Conservation (phyloP, 2,329 filamentous ascomycete species). For the Exophiala alcalophila region DNA sequence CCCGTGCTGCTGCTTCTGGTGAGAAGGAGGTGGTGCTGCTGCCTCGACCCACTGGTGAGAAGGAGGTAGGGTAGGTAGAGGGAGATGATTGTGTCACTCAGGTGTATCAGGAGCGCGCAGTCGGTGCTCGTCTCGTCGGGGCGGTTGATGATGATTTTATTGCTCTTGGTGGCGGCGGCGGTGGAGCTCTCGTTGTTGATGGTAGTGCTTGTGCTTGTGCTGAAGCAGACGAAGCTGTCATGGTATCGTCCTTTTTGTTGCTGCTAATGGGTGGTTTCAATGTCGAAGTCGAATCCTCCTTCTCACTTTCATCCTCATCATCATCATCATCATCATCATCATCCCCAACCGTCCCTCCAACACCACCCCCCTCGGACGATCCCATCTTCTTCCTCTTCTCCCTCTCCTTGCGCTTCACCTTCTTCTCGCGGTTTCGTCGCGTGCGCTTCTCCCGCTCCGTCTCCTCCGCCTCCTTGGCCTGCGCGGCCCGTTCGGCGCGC, state of each 20-base stretch:
- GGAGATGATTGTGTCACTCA: too few species aligned
- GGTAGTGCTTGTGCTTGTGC: too few species aligned
- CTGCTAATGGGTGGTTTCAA: too few species aligned
- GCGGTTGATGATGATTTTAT: not conserved
- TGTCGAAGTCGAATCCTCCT: too few species aligned
- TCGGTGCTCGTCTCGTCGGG: conserved; percentile 11
- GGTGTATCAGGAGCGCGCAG: not conserved
- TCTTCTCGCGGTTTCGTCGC: conserved; percentile 28
- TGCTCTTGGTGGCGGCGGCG: conserved; percentile 1
- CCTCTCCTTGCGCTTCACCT: conserved; percentile 28
- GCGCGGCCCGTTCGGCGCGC: conserved; percentile 8
- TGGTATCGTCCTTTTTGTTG: too few species aligned
- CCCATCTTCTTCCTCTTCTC: conserved; percentile 22
- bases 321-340: conserved; percentile 8
- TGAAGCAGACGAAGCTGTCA: too few species aligned
- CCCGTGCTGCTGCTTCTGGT: too few species aligned
- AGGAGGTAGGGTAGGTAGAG: too few species aligned
- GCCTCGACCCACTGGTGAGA: too few species aligned
- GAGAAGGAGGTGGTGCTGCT: too few species aligned
- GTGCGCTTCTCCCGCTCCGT: conserved; percentile 27
- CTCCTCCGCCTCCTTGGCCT: conserved; percentile 23
- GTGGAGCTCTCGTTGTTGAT: too few species aligned
- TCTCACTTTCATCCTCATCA: not conserved
- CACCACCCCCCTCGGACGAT: conserved; percentile 10
- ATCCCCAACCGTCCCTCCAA: too few species aligned